phyloP scores from a whole-genome alignment of 768 basidiomycete genomes.

The Pholiota microspora region DNA sequence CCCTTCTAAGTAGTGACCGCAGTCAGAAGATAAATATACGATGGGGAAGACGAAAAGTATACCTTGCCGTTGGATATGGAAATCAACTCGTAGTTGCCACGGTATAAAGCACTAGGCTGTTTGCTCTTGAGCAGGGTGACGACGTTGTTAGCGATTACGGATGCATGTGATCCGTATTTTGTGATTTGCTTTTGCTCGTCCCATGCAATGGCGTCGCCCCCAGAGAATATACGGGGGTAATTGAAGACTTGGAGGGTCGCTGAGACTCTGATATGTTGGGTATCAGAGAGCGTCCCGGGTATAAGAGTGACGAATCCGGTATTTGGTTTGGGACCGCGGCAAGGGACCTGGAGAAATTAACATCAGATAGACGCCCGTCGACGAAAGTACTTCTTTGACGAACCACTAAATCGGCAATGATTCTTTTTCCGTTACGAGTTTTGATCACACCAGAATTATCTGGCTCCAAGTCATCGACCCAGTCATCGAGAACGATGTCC shows the following conservation, averaged over 20 bases:
- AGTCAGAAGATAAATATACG: not conserved
- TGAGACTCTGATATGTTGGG: conserved; percentile 47
- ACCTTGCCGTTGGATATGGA: conserved; percentile 58
- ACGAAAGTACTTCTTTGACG: conserved; percentile 17
- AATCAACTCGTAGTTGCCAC: conserved; percentile 51
- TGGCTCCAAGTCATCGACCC: conserved; percentile 40
- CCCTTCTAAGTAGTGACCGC: conserved; percentile 28
- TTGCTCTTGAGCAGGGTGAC: conserved; percentile 39
- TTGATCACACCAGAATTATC: conserved; percentile 37
- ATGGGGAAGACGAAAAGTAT: conserved; percentile 4
- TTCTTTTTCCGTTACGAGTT: conserved; percentile 47
- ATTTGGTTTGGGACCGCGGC: conserved; percentile 44
- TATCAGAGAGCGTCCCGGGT: conserved; percentile 31
- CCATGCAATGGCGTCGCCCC: conserved; percentile 65
- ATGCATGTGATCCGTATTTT: conserved; percentile 46
- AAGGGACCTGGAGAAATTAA: conserved; percentile 26
- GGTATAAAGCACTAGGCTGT: conserved; percentile 36
- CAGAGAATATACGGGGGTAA: conserved; percentile 58
- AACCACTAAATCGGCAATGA: conserved; percentile 62
- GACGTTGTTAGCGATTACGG: conserved; percentile 51
- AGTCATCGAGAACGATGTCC: conserved; percentile 51
- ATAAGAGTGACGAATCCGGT: conserved; percentile 52
- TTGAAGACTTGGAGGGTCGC: conserved; percentile 55
- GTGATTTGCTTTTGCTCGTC: conserved; percentile 57
- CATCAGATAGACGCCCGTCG: not conserved